Base-by-base conservation (phyloP, 2,329 filamentous ascomycete species). In the Xylariaceae sp. region DNA sequence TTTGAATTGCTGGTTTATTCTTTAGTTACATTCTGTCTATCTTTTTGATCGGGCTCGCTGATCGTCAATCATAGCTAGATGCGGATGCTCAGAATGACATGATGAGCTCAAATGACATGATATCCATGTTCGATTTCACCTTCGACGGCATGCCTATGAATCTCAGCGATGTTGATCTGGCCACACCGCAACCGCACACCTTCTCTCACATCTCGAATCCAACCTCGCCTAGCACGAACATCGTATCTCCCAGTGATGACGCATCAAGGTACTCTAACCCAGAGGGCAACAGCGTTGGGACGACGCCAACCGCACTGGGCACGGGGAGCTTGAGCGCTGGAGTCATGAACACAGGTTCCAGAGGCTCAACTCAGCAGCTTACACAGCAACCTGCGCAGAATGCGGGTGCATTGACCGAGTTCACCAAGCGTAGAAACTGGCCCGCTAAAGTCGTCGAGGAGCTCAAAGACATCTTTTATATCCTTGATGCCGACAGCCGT, bases 371-470 rank as follows among this genome's bases (percentile, higher is more conserved):
- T 40, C 61, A 62, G 47, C 62, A 46, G 21, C 45, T 44, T 26
- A 21, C 51, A 45, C 51, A 37, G 62, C 65, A 48, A 63, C 63
- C 57, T 55, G 42, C 69, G 21, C 65, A 69, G 21, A 68, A 67
- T 56, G 69, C 69, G 51, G 78, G 69, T 64, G 77, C 75, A 15
- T 64, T 83, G 58, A 81, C 79, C 56, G 80, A 83, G 66, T 83
- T 83, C 57, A 83, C 80, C 42, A 83, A 83, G 69, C 72, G 80
- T 63, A 74, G 79, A 55, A 82, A 94, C 68, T 96, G 92, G 92
- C 87, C 89, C 15, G 88, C 92, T 68, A 87, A 89, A 61, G 86
- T 96, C 12, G 82, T 96, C 21, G 89, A 95, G 70, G 92, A 96
- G 75, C 77, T 97, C 63, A 88, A 87, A 67, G 92, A 96, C 70